Evolutionary conservation across 2,329 filamentous ascomycete genomes (phyloP).

Genomic region (Fusarium kyushuense): DNA sequence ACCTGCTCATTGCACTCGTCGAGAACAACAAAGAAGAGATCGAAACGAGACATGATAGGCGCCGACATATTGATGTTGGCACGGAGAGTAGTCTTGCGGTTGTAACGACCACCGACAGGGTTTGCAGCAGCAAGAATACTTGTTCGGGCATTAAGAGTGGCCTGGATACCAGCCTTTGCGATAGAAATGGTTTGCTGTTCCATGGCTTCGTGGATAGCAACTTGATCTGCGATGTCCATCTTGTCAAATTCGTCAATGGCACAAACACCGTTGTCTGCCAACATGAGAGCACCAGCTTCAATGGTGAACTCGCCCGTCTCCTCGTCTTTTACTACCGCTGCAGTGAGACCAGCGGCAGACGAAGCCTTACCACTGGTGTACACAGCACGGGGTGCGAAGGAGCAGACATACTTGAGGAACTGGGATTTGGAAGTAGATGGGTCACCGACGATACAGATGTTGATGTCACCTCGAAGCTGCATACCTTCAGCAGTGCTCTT

Average conservation of each 20-base stretch:
- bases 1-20: constrained; percentile 95
- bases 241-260: constrained; percentile 99
- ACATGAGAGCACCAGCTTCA: constrained; percentile 96
- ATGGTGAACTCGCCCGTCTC: constrained; percentile 99
- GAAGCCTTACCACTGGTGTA: constrained; percentile 99
- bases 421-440: constrained; percentile 98
- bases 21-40: constrained; percentile 97
- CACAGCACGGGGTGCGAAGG: constrained; percentile 93
- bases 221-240: constrained; percentile 97
- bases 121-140: constrained; percentile 97
- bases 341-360: constrained; percentile 95
- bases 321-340: constrained; percentile 96
- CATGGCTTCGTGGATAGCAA: constrained; percentile 99
- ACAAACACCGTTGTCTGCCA: constrained; percentile 96
- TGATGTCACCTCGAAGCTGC: constrained; percentile 96
- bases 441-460: constrained; percentile 98
- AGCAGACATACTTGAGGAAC: constrained; percentile 98
- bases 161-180: constrained; percentile 97
- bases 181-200: constrained; percentile 99
- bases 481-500: constrained; percentile 95
- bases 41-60: constrained; percentile 99
- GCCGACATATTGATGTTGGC: constrained; percentile 99
- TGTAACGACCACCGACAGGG: constrained; percentile 95
- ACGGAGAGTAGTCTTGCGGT: constrained; percentile 92
- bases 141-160: constrained; percentile 94